Evolutionary conservation across 2,329 filamentous ascomycete species (phyloP).

Genomic region (Graphium sp.): DNA sequence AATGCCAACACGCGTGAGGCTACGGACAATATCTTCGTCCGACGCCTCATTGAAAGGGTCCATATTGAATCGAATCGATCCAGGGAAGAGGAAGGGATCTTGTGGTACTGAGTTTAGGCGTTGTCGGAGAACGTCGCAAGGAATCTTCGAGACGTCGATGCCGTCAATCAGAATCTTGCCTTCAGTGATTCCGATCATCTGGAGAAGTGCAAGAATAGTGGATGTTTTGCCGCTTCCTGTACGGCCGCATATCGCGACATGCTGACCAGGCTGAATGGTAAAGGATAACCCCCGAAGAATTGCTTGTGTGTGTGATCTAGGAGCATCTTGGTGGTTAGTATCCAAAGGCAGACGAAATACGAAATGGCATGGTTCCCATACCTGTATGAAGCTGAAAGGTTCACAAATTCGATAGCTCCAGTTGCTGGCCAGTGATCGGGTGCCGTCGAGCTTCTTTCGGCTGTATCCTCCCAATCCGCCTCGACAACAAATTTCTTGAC

Average conservation of each 20-base stretch:
- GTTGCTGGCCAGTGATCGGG: conserved; percentile 11
- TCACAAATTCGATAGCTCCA: conserved; percentile 11
- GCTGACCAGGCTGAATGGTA: conserved; percentile 18
- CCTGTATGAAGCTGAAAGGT: conserved; percentile 12
- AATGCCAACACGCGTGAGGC: conserved; percentile 15
- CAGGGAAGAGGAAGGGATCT: conserved; percentile 26
- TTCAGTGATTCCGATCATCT: conserved; percentile 23
- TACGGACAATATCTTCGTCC: conserved; percentile 13
- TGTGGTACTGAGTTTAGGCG: conserved; percentile 28
- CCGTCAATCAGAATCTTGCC: conserved; percentile 23
- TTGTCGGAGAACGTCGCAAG: conserved; percentile 22
- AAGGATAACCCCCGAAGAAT: conserved; percentile 9
- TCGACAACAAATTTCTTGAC: conserved; percentile 13
- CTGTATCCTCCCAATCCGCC: conserved; percentile 12
- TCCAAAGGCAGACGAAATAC: neutral
- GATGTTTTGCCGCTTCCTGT: conserved; percentile 36
- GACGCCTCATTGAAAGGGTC: conserved; percentile 21
- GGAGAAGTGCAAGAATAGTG: conserved; percentile 25
- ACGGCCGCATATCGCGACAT: conserved; percentile 31
- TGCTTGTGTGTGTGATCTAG: conserved; percentile 2
- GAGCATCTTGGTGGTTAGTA: neutral
- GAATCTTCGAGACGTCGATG: conserved; percentile 19
- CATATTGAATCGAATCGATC: conserved; percentile 27
- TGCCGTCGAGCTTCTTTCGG: conserved; percentile 1
- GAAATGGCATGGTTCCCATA: conserved; percentile 5